Percentiles rank a stretch among this genome's conserved stretches.
Conservation (phyloP, 2,329 filamentous ascomycete species). For the Fusarium veterinarium region DNA sequence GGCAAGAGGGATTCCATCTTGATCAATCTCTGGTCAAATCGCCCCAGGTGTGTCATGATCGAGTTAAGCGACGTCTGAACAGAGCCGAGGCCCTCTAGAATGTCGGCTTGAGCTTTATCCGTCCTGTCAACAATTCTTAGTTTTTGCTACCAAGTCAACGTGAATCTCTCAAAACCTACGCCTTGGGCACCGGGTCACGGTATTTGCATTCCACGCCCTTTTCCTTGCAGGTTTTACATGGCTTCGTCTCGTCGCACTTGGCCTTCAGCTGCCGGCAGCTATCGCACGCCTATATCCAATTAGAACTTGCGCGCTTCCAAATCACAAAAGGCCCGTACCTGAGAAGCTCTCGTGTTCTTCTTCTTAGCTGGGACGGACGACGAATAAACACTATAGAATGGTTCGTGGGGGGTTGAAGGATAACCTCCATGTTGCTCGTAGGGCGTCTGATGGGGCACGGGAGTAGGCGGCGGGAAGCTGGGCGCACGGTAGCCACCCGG, state of each 20-base stretch:
- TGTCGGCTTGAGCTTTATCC: conserved; percentile 71
- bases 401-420: conserved; percentile 47
- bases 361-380: conserved; percentile 61
- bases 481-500: conserved; percentile 56
- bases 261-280: conserved; percentile 88
- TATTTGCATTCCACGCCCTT: conserved; percentile 88
- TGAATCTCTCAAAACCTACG: conserved; percentile 65
- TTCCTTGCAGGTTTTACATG: conserved; percentile 88
- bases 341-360: conserved; percentile 73
- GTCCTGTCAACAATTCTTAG: conserved; percentile 53
- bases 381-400: conserved; percentile 57
- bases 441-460: conserved; percentile 52
- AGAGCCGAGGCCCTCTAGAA: conserved; percentile 64
- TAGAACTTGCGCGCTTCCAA: conserved; percentile 7
- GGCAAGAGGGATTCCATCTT: conserved; percentile 50
- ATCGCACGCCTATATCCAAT: conserved; percentile 80
- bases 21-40: conserved; percentile 53
- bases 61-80: conserved; percentile 54
- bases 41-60: conserved; percentile 53
- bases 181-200: conserved; percentile 89
- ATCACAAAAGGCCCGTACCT: conserved; percentile 55
- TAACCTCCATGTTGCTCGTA: conserved; percentile 53
- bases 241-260: conserved; percentile 89
- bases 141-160: background rate
- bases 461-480: conserved; percentile 56